Conservation (phyloP, 228 moss, liverwort and hornwort genomes). For the Sphagnum magellanicum region DNA sequence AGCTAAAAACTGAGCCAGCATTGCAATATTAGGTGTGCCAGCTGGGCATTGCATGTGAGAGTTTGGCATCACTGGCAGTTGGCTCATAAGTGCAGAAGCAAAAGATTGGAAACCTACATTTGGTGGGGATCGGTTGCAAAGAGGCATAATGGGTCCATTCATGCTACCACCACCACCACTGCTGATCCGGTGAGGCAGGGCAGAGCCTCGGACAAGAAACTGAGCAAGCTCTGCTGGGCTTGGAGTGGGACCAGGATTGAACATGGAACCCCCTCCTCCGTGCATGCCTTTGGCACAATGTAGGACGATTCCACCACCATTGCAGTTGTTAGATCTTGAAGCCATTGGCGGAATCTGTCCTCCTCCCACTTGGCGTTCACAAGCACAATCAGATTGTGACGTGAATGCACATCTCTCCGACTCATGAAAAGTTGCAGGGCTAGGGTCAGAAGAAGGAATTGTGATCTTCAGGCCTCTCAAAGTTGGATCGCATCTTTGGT, state of each 20-base stretch:
- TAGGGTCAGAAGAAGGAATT: slow-evolving; percentile 34
- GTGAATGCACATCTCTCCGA: slow-evolving; percentile 26
- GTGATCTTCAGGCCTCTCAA: slow-evolving; percentile 32
- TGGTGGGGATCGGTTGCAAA: slow-evolving; percentile 15
- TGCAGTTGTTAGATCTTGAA: slow-evolving; percentile 20
- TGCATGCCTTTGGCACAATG: slow-evolving; percentile 17
- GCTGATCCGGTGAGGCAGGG: slow-evolving; percentile 28
- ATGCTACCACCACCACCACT: slow-evolving; percentile 4
- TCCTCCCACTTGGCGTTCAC: slow-evolving; percentile 17
- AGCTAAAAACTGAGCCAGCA: slow-evolving; percentile 75
- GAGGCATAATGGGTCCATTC: slow-evolving; percentile 8
- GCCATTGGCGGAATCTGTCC: slow-evolving; percentile 22
- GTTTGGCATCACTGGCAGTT: slow-evolving; percentile 45
- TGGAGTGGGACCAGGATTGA: slow-evolving; percentile 34
- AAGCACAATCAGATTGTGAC: slow-evolving; percentile 13
- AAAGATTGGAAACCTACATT: slow-evolving; percentile 54
- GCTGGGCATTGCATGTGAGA: slow-evolving; percentile 36
- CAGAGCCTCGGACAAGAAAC: slow-evolving; percentile 62
- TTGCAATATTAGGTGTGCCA: slow-evolving; percentile 55
- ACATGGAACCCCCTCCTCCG: slow-evolving; percentile 9
- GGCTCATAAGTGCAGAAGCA: slow-evolving; percentile 52
- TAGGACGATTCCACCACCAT: slow-evolving; percentile 17
- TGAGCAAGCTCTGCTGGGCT: slow-evolving; percentile 86
- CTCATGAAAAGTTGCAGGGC: slow-evolving; percentile 21
- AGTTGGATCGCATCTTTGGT: slow-evolving; percentile 24